phyloP scores from a whole-genome alignment of 257 asterid genomes.

The Solanum dulcamara region DNA sequence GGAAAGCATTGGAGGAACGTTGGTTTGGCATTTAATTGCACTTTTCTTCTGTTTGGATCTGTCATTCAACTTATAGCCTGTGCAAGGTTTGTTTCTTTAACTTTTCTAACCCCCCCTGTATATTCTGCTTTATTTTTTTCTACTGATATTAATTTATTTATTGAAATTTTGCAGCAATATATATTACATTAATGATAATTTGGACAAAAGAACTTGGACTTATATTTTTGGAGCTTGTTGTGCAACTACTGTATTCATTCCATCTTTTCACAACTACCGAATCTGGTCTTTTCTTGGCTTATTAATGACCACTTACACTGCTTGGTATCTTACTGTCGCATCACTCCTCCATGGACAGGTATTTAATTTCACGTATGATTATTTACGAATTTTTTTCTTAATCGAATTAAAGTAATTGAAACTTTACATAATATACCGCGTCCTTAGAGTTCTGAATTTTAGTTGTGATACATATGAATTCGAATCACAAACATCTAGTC shows the following conservation, averaged over 20 bases:
- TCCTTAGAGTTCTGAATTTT: not conserved
- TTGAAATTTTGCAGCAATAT: constrained; percentile 55
- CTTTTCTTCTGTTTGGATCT: constrained; percentile 91
- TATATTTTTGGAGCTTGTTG: constrained; percentile 93
- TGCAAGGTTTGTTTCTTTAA: constrained; percentile 50
- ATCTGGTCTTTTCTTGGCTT: constrained; percentile 91
- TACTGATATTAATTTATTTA: not conserved
- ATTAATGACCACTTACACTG: constrained; percentile 89
- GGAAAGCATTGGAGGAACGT: constrained; percentile 96
- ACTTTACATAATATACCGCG: too few species aligned
- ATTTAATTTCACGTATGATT: not conserved
- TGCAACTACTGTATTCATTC: constrained; percentile 89
- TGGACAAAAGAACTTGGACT: constrained; percentile 98
- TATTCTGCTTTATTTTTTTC: not conserved
- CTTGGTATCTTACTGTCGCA: constrained; percentile 91
- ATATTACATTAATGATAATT: constrained; percentile 82
- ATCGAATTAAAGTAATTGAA: not conserved
- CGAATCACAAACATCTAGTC: not conserved
- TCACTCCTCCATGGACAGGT: constrained; percentile 92
- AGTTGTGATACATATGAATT: not conserved
- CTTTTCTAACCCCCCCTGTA: not conserved
- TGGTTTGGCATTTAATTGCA: constrained; percentile 93
- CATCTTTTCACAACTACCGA: constrained; percentile 83
- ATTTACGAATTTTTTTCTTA: not conserved
- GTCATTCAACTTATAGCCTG: constrained; percentile 97